Percentiles rank a stretch among this genome's conserved stretches.
Conservation (phyloP, 139 green algal species). For the Picochlorum sp. region DNA sequence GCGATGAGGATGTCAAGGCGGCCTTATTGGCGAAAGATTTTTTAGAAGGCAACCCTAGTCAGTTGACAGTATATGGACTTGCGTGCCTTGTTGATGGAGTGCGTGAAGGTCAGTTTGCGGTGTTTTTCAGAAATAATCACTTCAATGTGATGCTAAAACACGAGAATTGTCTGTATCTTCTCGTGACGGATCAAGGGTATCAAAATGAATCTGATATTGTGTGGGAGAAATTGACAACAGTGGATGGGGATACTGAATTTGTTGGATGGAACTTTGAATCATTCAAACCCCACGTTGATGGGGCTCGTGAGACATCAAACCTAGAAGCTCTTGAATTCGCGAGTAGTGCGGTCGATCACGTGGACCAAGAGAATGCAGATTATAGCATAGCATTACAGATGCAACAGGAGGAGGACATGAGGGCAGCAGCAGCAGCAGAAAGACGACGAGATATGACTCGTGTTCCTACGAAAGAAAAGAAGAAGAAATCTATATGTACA, state of each 20-base stretch:
- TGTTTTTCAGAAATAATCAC: constrained; percentile 95
- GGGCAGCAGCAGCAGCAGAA: constrained; percentile 12
- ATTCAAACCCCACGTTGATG: constrained; percentile 22
- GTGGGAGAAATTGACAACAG: constrained; percentile 76
- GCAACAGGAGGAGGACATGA: constrained; percentile 50
- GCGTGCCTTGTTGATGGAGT: constrained; percentile 38
- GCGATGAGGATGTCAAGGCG: constrained; percentile 8
- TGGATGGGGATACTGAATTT: constrained; percentile 65
- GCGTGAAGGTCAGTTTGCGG: constrained; percentile 62
- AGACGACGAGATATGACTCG: not conserved
- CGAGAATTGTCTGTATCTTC: constrained; percentile 62
- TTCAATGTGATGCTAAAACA: constrained; percentile 82
- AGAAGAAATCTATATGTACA: constrained; percentile 10
- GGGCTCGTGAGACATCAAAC: constrained; percentile 5
- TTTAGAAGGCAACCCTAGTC: constrained; percentile 60
- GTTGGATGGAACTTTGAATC: constrained; percentile 36
- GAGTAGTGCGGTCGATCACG: constrained; percentile 5
- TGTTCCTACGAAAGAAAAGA: constrained; percentile 17
- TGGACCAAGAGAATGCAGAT: constrained; percentile 48
- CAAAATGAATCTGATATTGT: constrained; percentile 62
- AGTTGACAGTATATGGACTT: constrained; percentile 80
- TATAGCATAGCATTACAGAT: constrained; percentile 75
- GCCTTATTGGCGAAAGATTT: constrained; percentile 53
- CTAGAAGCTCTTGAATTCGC: constrained; percentile 17
- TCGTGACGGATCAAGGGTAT: constrained; percentile 90